Base-by-base conservation (phyloP, 2,329 filamentous ascomycete species). In the Penicillium sp. region DNA sequence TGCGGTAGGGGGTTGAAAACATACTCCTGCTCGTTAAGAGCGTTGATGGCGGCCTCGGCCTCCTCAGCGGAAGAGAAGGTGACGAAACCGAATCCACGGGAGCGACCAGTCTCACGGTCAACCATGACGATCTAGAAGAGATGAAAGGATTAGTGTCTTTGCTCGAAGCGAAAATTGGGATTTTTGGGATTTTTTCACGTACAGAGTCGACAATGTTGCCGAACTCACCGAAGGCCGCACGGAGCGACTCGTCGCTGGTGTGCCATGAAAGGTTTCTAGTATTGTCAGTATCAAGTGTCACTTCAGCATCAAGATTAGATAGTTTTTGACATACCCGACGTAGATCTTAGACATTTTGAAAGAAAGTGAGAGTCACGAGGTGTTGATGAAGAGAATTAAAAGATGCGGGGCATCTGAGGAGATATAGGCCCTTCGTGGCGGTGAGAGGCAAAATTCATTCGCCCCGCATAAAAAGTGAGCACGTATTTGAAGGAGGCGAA, bases 1-100 rank as follows among this genome's bases (percentile, higher is more conserved):
- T 19, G 33, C 11, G 11, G 7, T 15, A 31, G 11, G 11, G n/a
- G 29, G 13, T 41, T 10, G 5, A 23, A 31, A 38, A 59, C 59
- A n/a, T 51, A 62, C 60, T 62, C 60, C 45, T 54, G 55, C 36
- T 60, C 58, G 55, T 60, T 56, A 11, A 57, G 45, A 47, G 38
- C 60, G n/a, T 48, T 33, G 41, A 58, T 51, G 38, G 60, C 60
- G 41, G 58, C 52, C 27, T 58, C 31, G 29, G 60, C 58, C 58
- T 58, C 55, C 36, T 58, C 58, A 11, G 31, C 41, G 40, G 47
- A 44, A 40, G 58, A 53, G 58, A 47, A 59, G 49, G 60, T 62
- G 40, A 62, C 60, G 60, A 62, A 62, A 34, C 60, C 60, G 49
- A 62, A 62, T 44, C 60, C 60, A 39, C 60, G 60, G 60, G 52